Percentiles rank a stretch among this genome's conserved stretches.
phyloP scores from a whole-genome alignment of 495 filamentous ascomycete genomes.

The Penicillium daleae region DNA sequence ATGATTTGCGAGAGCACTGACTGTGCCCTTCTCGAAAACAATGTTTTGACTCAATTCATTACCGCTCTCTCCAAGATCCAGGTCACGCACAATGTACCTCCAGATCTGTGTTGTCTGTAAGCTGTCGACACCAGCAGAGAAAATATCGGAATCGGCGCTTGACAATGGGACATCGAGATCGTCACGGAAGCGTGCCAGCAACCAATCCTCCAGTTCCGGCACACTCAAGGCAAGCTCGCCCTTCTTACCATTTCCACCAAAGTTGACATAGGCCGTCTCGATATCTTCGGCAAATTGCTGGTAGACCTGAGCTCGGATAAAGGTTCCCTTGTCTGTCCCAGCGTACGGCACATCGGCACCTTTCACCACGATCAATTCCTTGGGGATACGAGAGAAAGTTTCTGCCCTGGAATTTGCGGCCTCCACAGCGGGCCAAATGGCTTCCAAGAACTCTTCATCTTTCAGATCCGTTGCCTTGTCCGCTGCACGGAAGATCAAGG shows the following conservation, averaged over 20 bases:
- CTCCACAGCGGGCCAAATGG: constrained; percentile 58
- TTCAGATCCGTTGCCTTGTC: constrained; percentile 36
- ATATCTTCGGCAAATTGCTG: constrained; percentile 52
- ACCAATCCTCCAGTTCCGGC: constrained; percentile 30
- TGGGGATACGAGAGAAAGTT: constrained; percentile 57
- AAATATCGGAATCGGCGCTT: constrained; percentile 53
- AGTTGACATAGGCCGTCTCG: constrained; percentile 45
- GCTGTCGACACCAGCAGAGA: constrained; percentile 58
- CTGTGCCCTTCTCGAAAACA: constrained; percentile 51
- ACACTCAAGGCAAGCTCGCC: constrained; percentile 23
- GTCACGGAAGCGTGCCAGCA: constrained; percentile 32
- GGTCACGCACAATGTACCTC: constrained; percentile 35
- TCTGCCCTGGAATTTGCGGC: constrained; percentile 50
- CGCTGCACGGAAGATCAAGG: constrained; percentile 53
- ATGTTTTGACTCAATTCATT: constrained; percentile 48
- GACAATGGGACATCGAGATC: constrained; percentile 26
- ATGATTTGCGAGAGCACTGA: constrained; percentile 38
- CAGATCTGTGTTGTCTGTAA: constrained; percentile 56
- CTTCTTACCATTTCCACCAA: constrained; percentile 29
- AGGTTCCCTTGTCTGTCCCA: constrained; percentile 58
- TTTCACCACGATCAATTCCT: constrained; percentile 54
- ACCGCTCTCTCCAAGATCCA: constrained; percentile 35
- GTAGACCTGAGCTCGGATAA: constrained; percentile 60
- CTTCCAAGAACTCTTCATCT: constrained; percentile 52
- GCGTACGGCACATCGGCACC: constrained; percentile 51